Evolutionary conservation across 1,284 basidiomycete species (phyloP), one percentile per base, ranked within the genome.

Genomic region (Pisolithus thermaeus): DNA sequence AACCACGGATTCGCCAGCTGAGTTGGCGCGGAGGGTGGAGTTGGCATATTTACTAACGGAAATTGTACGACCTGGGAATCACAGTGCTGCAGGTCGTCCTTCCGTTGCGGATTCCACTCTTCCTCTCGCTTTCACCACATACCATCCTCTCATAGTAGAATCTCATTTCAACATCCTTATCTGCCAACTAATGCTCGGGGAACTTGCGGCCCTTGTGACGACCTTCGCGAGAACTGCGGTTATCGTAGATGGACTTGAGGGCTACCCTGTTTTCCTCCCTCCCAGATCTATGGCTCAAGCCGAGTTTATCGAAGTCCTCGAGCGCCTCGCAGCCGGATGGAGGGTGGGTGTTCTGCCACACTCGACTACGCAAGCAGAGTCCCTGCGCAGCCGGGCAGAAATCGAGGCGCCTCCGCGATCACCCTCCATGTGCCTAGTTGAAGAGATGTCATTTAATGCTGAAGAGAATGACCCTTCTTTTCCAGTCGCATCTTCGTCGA

Each of bases 281-380:
- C 87, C 90, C 9, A 74, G 90, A 28, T 90, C 87, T 14, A 88
- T 91, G 83, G 82, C 84, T 0, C 89, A 92, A 61, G 87, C 88
- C 9, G 89, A 92, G 67, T 91, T 90, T 59, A 70, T 88, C 50
- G 90, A 92, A 63, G 74, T 87, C 8, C 72, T 91, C 50, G 88
- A 91, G 59, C 78, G 89, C 7, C 78, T 92, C 39, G 82, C 86
- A 0, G 69, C 74, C 23, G 83, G 87, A 1, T 90, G 86, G 86
- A 74, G 66, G 52, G 71, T 70, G 35, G 88, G 83, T 16, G 67
- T 75, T n/a, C 74, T 78, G 56, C 74, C 77, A 3, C 79, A 83
- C 67, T 78, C 78, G 16, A 66, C 74, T 7, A 53, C 69, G 68
- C 50, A 65, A 59, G 56, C 68, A 49, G 38, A 60, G 64, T 41